Evolutionary conservation across 2,329 filamentous ascomycete genomes (phyloP), one percentile per base, ranked within the genome.

Genomic region (Talaromyces sp.): DNA sequence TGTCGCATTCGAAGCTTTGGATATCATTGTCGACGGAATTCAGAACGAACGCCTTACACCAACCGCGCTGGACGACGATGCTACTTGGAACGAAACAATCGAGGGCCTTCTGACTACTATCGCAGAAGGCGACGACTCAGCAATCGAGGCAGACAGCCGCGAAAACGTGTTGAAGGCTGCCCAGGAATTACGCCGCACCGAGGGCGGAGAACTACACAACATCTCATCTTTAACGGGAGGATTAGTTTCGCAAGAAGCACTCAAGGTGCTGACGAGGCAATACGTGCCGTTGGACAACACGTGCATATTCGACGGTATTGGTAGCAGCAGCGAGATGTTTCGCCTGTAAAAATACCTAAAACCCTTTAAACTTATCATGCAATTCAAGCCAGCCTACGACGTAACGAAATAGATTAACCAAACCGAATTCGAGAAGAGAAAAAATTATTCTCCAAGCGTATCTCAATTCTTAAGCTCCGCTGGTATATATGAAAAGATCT

Each of bases 221-320:
- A 90, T 95, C 59, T 89, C 92, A 32, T 88, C 92, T 27, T 78
- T 96, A 59, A 89, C 88, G 1, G 95, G 94, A 31, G 95, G 94
- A 3, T 89, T 99, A 79, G 89, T 95, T 54, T 91, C 93, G n/a
- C 95, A 99, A 75, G 94, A 99, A 77, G 85, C 93, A 64, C 95
- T 99, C 78, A 99, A 99, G 72, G 83, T 86, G 6, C 64, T 81
- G 51, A 88, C 85, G n/a, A 80, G 82, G 67, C 85, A 88, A 73
- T 88, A 88, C 68, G 78, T 86, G 11, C 85, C 85, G 1, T 77
- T 87, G 9, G 83, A 87, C 70, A 86, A 87, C 62, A 85, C 82
- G 0, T 86, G 84, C 66, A 70, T 87, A 26, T 87, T 86, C 65
- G 84, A 88, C 67, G 85, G 85, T 1, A 79, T 87, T 2, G 76